Evolutionary conservation across 805 yeast genomes (phyloP), one percentile per base, ranked within the genome.

Genomic region (Sugiyamaella boreocaroliniensis): DNA sequence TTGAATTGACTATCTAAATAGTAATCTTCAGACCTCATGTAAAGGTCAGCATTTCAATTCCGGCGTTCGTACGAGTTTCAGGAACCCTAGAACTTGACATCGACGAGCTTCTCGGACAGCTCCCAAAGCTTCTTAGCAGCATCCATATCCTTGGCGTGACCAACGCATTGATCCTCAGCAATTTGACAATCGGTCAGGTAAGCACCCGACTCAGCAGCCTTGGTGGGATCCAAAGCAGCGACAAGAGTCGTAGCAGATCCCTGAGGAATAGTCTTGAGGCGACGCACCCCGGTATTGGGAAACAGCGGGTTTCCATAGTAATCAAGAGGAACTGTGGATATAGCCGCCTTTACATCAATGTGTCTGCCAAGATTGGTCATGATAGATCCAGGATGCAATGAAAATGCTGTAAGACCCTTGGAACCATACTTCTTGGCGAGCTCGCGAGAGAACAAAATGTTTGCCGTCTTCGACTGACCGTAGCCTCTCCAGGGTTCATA

Each of bases 401-500:
- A 41, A 19, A 47, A 43, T 11, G 55, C 43, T 2, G 22, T 42
- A 2, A 54, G 43, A 15, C 57, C 57, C 19, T 45, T 29, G 8
- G 53, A 50, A 9, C 45, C 29, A 20, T 45, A 53, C 44, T 32
- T 47, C 16, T 43, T 45, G 32, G 49, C 46, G 26, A 53, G 45
- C 37, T 34, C 50, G 8, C 19, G 29, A 32, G 58, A 22, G 32
- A 40, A 53, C 18, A 49, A 43, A 8, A 55, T 42, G 42, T 52
- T 55, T 2, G 56, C 58, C 12, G 54, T 47, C 47, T 55, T 55
- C 15, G 54, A 46, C 50, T 55, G 58, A 4, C 56, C 58, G 37
- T 55, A 55, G 11, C 51, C 53, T 12, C 12, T 14, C 40, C 40
- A 55, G 12, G 54, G 19, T 9, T 37, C 46, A 37, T 52, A 52